Conservation (phyloP, 83 land plant genomes). For the Picea abies region DNA sequence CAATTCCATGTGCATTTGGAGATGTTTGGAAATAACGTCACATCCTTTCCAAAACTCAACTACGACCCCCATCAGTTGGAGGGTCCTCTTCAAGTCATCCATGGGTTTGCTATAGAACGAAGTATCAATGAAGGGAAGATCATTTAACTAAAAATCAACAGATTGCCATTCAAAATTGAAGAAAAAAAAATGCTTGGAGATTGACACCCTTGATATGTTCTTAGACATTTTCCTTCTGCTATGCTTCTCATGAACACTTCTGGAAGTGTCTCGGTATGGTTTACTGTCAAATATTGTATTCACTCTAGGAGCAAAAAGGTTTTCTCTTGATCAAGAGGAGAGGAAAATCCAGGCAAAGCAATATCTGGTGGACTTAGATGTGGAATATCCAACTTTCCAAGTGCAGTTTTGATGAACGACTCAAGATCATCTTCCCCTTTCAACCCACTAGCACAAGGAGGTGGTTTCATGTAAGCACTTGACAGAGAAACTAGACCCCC, state of each 20-base stretch:
- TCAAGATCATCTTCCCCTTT: slow-evolving; percentile 24
- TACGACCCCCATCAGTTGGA: slow-evolving; percentile 34
- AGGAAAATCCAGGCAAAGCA: neutral
- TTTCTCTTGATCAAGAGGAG: neutral
- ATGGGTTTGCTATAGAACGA: slow-evolving; percentile 34
- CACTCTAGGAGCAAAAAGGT: slow-evolving; percentile 26
- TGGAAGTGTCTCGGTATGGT: neutral
- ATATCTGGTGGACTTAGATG: slow-evolving; percentile 22
- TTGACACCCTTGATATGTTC: slow-evolving; percentile 30
- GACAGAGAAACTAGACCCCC: slow-evolving; percentile 26
- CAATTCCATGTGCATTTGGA: slow-evolving; percentile 27
- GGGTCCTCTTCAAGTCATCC: slow-evolving; percentile 29
- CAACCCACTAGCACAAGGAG: neutral
- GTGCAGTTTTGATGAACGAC: slow-evolving; percentile 17
- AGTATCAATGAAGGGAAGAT: slow-evolving; percentile 49
- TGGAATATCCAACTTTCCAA: slow-evolving; percentile 24
- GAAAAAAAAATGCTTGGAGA: slow-evolving; percentile 36
- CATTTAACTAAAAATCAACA: neutral
- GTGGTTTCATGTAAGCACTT: slow-evolving; percentile 24
- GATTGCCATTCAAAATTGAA: slow-evolving; percentile 35
- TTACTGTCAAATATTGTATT: slow-evolving; percentile 18
- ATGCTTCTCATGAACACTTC: slow-evolving; percentile 4
- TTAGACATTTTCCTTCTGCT: slow-evolving; percentile 40
- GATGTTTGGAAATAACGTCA: slow-evolving; percentile 21
- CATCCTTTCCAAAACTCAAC: neutral